Base-by-base conservation (phyloP, 257 asterid genomes). In the Nicotiana noctiflora region DNA sequence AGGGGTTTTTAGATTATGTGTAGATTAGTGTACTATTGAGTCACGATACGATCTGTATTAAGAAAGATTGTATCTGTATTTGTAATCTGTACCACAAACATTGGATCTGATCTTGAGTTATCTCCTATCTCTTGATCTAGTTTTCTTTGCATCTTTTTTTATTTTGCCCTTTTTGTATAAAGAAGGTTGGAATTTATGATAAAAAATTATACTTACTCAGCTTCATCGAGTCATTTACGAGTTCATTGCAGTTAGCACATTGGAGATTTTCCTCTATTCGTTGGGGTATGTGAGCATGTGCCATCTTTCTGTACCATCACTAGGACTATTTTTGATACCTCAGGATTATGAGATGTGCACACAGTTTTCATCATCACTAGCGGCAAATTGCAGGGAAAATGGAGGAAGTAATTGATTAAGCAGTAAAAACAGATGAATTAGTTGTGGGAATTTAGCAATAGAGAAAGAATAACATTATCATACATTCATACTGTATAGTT, bases 41-140 rank as follows among this genome's bases (percentile, higher is more conserved):
- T 62, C 63, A 49, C 9, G 75, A 64, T 79, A 29, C 77, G 60
- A 79, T 79, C 77, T 79, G 82, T 79, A 79, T 79, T 49, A 64
- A 79, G 65, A 49, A 79, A 79, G 77, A 51, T 79, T 64, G 77
- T 64, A 62, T 79, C 65, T 79, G 49, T 37, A 78, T 77, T 70
- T 70, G 77, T 70, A 15, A 40, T 74, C 79, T 74, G 79, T 74
- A 74, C 40, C 79, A 74, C 79, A 25, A 49, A 74, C 9, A 49
- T 74, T 74, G 79, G 79, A 74, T 74, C 61, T 74, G 79, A 74
- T 49, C 79, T 74, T 46, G 61, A 74, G 79, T 46, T 13, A 72
- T 55, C 14, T 70, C 34, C 49, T 12, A 23, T 72, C 60, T 72
- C 78, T 72, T 46, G 40, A 46, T 72, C 79, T 74, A 46, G 37